Evolutionary conservation across 306 rosid genomes (phyloP).

Genomic region (Acmispon strigosus): DNA sequence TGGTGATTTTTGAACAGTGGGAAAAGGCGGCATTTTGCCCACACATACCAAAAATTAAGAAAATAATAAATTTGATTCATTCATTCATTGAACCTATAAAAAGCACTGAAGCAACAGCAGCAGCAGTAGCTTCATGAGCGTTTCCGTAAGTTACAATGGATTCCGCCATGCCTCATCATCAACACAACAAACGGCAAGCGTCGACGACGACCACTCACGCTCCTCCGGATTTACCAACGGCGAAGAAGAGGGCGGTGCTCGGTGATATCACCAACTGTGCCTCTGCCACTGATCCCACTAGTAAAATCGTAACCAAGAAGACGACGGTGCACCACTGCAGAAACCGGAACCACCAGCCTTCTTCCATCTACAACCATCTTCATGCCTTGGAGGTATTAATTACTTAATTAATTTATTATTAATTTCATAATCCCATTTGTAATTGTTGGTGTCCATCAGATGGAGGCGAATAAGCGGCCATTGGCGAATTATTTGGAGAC

Average conservation of each 20-base stretch:
- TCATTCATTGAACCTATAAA: no score
- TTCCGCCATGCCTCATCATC: neutral
- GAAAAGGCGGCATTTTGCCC: no score
- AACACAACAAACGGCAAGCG: neutral
- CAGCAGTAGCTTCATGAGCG: no score
- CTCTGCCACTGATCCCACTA: no score
- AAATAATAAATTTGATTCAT: no score
- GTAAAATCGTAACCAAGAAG: neutral
- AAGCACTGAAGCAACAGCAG: no score
- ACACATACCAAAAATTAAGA: no score
- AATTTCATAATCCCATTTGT: no score
- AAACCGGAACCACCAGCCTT: neutral
- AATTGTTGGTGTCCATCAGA: slow-evolving; percentile 10
- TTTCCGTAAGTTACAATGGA: no score
- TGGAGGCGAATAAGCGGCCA: slow-evolving; percentile 27
- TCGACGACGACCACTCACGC: no score
- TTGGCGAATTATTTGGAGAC: neutral
- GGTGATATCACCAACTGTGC: neutral
- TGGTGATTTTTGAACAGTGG: no score
- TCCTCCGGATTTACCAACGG: neutral
- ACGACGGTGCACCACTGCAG: neutral
- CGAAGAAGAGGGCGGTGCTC: neutral
- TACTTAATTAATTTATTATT: no score
- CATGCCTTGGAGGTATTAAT: neutral
- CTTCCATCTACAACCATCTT: neutral